Percentiles rank a stretch among this genome's conserved stretches.
Conservation (phyloP, 176 grass and related monocot species). For the Musa itinerans region DNA sequence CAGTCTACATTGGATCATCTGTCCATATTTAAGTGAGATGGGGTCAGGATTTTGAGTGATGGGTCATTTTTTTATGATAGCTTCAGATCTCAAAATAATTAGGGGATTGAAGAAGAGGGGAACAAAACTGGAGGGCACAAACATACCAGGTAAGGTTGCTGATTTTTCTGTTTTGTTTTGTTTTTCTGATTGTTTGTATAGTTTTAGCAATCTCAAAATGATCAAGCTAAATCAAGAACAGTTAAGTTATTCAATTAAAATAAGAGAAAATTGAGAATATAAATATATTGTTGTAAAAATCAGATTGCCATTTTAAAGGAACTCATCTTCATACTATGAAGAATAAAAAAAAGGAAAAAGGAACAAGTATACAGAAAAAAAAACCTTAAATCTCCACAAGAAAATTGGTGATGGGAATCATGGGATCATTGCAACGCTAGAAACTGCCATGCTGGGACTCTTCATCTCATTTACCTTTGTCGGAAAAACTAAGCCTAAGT, state of each 20-base stretch:
- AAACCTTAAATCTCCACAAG: conserved; percentile 83
- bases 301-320: not conserved
- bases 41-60: too few relatives aligned
- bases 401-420: conserved; percentile 87
- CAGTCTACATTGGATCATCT: too few relatives aligned
- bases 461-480: conserved; percentile 54
- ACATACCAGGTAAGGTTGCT: too few relatives aligned
- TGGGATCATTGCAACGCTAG: conserved; percentile 51
- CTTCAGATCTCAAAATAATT: too few relatives aligned
- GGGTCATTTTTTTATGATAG: too few relatives aligned
- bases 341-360: not conserved
- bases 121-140: too few relatives aligned
- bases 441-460: conserved; percentile 33
- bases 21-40: too few relatives aligned
- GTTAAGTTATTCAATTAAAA: not conserved
- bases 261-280: not conserved
- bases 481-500: conserved; percentile 9
- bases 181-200: not conserved
- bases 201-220: not conserved
- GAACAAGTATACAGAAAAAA: not conserved
- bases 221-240: not conserved
- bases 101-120: too few relatives aligned
- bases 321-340: not conserved
- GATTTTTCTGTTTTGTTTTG: too few relatives aligned
- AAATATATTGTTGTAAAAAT: not conserved